Conservation (phyloP, 2,329 filamentous ascomycete species). For the Claviceps maximensis region DNA sequence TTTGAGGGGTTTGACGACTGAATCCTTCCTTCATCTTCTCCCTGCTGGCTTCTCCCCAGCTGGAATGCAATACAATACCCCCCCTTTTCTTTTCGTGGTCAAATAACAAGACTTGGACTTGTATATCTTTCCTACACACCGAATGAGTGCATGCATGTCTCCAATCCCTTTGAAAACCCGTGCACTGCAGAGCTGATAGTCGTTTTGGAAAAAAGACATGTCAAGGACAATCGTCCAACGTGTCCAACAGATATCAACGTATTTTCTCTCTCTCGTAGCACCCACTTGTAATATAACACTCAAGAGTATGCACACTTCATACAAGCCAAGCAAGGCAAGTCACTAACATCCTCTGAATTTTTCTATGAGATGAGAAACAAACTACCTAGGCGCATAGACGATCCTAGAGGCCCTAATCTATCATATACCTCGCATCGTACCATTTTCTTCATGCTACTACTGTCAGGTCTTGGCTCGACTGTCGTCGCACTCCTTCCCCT, state of each 20-base stretch:
- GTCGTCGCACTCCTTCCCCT: neutral
- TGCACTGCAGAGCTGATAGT: no score
- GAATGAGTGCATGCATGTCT: no score
- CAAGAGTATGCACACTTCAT: no score
- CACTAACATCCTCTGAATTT: neutral
- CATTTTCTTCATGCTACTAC: neutral
- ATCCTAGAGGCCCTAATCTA: conserved; percentile 5
- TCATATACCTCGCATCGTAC: neutral
- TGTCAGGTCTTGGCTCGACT: neutral
- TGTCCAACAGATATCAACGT: no score
- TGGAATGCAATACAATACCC: neutral
- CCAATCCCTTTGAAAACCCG: no score
- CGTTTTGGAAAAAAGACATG: no score
- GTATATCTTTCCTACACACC: neutral
- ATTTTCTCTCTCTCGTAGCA: no score
- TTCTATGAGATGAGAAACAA: conserved; percentile 1
- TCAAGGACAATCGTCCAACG: no score
- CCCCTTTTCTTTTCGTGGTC: neutral
- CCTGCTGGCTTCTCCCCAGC: neutral
- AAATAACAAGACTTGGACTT: neutral
- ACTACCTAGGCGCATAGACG: conserved; percentile 4
- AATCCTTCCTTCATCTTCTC: neutral
- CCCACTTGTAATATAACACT: no score
- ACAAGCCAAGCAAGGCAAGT: neutral
- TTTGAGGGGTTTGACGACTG: conserved; percentile 48